phyloP scores from a whole-genome alignment of 2,329 filamentous ascomycete genomes.

The Microdochium bolleyi region DNA sequence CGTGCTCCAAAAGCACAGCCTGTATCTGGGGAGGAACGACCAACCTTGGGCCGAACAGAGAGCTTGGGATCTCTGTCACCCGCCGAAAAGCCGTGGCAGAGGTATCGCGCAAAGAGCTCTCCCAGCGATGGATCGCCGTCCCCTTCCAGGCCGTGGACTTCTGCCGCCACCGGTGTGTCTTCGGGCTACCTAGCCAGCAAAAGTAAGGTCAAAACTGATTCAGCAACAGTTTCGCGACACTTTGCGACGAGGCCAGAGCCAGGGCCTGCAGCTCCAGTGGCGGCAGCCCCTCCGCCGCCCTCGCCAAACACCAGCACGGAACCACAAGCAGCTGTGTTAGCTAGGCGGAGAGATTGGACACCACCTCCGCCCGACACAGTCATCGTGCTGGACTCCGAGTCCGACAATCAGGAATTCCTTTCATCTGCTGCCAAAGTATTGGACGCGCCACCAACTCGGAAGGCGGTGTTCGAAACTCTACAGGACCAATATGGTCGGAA shows the following conservation, averaged over 20 bases:
- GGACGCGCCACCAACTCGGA: conserved; percentile 6
- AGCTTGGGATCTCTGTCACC: conserved; percentile 12
- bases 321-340: conserved; percentile 36
- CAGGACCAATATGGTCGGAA: conserved; percentile 31
- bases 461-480: conserved; percentile 34
- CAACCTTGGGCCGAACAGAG: not conserved
- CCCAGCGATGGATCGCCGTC: not conserved
- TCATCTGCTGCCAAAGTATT: conserved; percentile 11
- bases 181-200: not conserved
- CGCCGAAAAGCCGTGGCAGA: conserved; percentile 27
- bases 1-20: conserved; percentile 6
- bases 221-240: conserved; percentile 20
- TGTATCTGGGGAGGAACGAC: conserved; percentile 5
- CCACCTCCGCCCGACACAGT: conserved; percentile 41
- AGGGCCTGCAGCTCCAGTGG: not conserved
- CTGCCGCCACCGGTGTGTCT: not conserved
- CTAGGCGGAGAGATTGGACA: conserved; percentile 59
- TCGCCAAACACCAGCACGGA: not conserved
- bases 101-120: conserved; percentile 13
- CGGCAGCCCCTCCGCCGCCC: not conserved
- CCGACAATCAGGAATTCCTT: conserved; percentile 20
- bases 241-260: conserved; percentile 5
- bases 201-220: not conserved
- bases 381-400: conserved; percentile 18
- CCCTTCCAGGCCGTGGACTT: not conserved